Evolutionary conservation across 2,329 filamentous ascomycete species (phyloP).

Genomic region (Myriosclerotinia curreyana): DNA sequence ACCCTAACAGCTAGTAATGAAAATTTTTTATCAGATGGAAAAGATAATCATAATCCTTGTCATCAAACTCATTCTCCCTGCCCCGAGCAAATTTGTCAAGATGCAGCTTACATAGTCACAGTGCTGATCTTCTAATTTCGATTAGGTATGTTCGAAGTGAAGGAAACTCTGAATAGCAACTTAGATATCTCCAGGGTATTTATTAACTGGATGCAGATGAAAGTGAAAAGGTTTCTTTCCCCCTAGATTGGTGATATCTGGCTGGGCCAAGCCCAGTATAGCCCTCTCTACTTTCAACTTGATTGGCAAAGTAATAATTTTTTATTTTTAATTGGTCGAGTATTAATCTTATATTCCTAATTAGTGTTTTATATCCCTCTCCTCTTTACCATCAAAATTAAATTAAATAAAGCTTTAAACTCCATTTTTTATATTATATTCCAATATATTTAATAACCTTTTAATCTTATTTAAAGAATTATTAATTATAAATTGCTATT

Average conservation of each 20-base stretch:
- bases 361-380: too few relatives aligned
- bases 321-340: too few relatives aligned
- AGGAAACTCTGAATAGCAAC: neutral
- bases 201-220: constrained; percentile 5
- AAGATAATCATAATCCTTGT: constrained; percentile 22
- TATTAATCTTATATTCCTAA: too few relatives aligned
- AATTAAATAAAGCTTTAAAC: too few relatives aligned
- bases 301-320: too few relatives aligned
- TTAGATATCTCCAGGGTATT: constrained; percentile 1
- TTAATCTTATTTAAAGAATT: too few relatives aligned
- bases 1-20: neutral
- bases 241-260: constrained; percentile 10
- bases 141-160: constrained; percentile 13
- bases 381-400: too few relatives aligned
- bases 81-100: neutral
- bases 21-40: constrained; percentile 23
- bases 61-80: neutral
- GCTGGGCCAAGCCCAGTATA: too few relatives aligned
- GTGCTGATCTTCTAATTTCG: constrained; percentile 11
- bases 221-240: neutral
- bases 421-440: too few relatives aligned
- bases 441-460: too few relatives aligned
- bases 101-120: constrained; percentile 4
- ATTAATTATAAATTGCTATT: too few relatives aligned
- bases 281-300: too few relatives aligned